Conservation (phyloP, 805 yeast genomes). For the Yamadazyma tumulicola region DNA sequence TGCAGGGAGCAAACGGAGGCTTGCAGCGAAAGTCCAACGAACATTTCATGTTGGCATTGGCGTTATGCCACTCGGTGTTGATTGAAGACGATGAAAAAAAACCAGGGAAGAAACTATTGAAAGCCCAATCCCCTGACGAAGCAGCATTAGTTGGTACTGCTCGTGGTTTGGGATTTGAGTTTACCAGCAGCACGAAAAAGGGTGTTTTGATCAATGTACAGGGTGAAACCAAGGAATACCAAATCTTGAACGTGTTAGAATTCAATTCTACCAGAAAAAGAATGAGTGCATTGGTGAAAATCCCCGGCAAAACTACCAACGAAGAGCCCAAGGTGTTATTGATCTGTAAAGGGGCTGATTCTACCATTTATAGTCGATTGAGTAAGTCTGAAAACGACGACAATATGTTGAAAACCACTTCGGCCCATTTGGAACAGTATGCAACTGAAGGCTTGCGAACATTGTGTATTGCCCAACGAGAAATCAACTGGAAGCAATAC, state of each 20-base stretch:
- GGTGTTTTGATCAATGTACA: constrained; percentile 67
- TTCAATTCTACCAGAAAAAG: constrained; percentile 84
- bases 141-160: constrained; percentile 84
- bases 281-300: constrained; percentile 77
- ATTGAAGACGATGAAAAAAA: constrained; percentile 62
- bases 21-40: constrained; percentile 58
- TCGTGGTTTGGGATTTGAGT: constrained; percentile 69
- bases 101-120: constrained; percentile 52
- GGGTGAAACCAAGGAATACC: constrained; percentile 68
- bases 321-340: constrained; percentile 51
- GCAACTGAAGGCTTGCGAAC: constrained; percentile 86
- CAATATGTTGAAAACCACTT: constrained; percentile 58
- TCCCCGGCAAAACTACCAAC: constrained; percentile 52
- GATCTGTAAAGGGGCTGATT: constrained; percentile 84
- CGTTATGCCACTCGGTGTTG: constrained; percentile 76
- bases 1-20: constrained; percentile 48
- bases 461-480: constrained; percentile 72
- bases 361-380: constrained; percentile 69
- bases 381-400: constrained; percentile 39
- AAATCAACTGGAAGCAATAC: constrained; percentile 60
- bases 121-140: constrained; percentile 86
- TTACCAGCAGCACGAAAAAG: constrained; percentile 60
- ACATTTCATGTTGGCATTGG: constrained; percentile 73
- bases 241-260: constrained; percentile 66
- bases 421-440: constrained; percentile 69